Evolutionary conservation across 2,329 filamentous ascomycete genomes (phyloP), one percentile per base, ranked within the genome.

Genomic region (Pestalotiopsis sp.): DNA sequence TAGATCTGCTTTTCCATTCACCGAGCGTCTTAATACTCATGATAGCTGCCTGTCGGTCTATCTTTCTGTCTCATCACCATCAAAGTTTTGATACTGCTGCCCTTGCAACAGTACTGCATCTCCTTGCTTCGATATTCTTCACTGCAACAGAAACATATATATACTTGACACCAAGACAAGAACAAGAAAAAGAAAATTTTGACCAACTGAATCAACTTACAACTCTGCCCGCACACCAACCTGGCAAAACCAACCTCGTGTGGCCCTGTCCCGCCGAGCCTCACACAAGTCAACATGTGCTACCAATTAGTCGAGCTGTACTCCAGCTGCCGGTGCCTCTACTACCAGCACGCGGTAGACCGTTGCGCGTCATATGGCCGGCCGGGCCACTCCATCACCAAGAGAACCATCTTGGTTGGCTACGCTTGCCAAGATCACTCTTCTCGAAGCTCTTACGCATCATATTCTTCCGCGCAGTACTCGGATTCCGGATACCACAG

Each of bases 231-330:
- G 14, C 23, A 38, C 23, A 31, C n/a, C 25, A 52, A 27, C 13
- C 36, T 38, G 36, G 13, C 41, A n/a, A 27, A 13, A 7, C 11
- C 23, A 14, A 25, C 14, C 39, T 31, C 9, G 4, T 63, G 20
- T 25, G 45, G 14, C 20, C 45, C 3, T 52, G 45, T 52, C 45
- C 31, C 45, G 45, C 45, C 45, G 45, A n/a, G 45, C 45, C 45
- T 20, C 45, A 52, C 17, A n/a, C 4, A n/a, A 52, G 45, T 76
- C 79, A 85, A 73, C 70, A 97, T 97, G 94, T 97, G 94, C 78
- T 95, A 93, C 77, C 93, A 95, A 82, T 82, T 97, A 71, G 85
- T 95, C 75, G 94, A 97, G 81, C 87, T 93, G 69, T 97, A 94
- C 84, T 91, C 94, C 67, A 93, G 92, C 68, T 97, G 94, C 86